A percentile compares a stretch with the other conserved stretches of the same genome.
Conservation (phyloP, 352 stramenopile species). For the Globisporangium paddicum region DNA sequence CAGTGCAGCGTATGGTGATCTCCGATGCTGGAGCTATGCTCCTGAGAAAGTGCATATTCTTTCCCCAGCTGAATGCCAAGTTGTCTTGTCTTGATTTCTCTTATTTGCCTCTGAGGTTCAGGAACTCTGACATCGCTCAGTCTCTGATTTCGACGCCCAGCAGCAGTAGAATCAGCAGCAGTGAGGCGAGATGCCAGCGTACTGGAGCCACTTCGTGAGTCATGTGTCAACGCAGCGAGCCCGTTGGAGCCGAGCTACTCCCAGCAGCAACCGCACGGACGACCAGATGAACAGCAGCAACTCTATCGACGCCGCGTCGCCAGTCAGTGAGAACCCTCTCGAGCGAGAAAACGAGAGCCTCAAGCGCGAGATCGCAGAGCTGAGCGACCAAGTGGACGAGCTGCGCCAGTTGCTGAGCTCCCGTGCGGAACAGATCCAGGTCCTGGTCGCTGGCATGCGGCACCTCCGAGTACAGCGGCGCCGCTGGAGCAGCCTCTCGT, state of each 20-base stretch:
- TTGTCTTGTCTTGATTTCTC: no score
- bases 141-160: not conserved
- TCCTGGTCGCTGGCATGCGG: not conserved
- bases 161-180: not conserved
- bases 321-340: not conserved
- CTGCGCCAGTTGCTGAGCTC: not conserved
- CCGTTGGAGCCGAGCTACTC: not conserved
- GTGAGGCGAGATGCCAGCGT: conserved; percentile 1
- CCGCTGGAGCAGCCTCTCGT: conserved; percentile 8
- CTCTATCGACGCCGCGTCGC: not conserved
- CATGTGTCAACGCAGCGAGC: conserved; percentile 5
- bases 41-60: no score
- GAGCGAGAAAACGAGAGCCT: conserved; percentile 3
- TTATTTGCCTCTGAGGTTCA: conserved; percentile 2
- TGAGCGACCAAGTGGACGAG: not conserved
- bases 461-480: conserved; percentile 3
- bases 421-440: conserved; percentile 7
- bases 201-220: conserved; percentile 7
- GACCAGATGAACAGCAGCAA: not conserved
- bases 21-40: no score
- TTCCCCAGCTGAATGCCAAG: no score
- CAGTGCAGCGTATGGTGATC: no score
- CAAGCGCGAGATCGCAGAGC: conserved; percentile 1
- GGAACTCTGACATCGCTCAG: no score
- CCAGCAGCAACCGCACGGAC: not conserved